A percentile compares a stretch with the other conserved stretches of the same genome.
Conservation (phyloP, 2,329 filamentous ascomycete species). For the Ramichloridium luteum region DNA sequence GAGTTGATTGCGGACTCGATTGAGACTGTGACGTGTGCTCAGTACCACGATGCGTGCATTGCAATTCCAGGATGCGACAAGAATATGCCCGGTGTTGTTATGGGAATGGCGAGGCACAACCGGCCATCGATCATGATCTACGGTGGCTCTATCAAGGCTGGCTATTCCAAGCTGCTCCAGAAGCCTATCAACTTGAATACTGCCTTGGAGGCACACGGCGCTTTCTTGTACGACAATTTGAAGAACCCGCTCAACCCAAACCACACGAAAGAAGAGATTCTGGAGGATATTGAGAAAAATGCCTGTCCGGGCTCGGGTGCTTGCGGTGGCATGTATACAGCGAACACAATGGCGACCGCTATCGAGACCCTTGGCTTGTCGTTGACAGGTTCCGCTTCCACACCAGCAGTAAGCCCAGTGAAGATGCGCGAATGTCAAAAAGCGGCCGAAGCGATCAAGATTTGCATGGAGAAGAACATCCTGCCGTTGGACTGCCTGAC, state of each 20-base stretch:
- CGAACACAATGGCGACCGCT: conserved; percentile 84
- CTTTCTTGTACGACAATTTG: conserved; percentile 65
- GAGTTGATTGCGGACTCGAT: conserved; percentile 92
- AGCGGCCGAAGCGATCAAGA: conserved; percentile 63
- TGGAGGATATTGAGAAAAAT: conserved; percentile 69
- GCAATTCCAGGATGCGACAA: conserved; percentile 91
- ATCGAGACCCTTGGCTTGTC: conserved; percentile 81
- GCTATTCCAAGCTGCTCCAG: conserved; percentile 64
- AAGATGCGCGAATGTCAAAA: conserved; percentile 81
- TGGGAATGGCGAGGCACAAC: conserved; percentile 85
- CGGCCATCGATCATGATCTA: conserved; percentile 92
- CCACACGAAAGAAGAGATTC: conserved; percentile 62
- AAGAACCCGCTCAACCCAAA: conserved; percentile 56
- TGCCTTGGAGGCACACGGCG: conserved; percentile 79
- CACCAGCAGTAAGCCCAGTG: conserved; percentile 65
- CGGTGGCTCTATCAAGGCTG: conserved; percentile 78
- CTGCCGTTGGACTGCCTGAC: conserved; percentile 70
- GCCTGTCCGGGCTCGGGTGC: conserved; percentile 69
- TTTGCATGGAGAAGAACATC: conserved; percentile 73
- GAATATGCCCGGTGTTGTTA: conserved; percentile 77
- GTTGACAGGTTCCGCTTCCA: conserved; percentile 73
- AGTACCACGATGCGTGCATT: conserved; percentile 87
- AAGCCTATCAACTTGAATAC: conserved; percentile 78
- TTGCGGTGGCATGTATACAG: conserved; percentile 88
- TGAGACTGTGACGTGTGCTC: conserved; percentile 83